Conservation (phyloP, 2,329 filamentous ascomycete species). For the Nectriaceae sp. region DNA sequence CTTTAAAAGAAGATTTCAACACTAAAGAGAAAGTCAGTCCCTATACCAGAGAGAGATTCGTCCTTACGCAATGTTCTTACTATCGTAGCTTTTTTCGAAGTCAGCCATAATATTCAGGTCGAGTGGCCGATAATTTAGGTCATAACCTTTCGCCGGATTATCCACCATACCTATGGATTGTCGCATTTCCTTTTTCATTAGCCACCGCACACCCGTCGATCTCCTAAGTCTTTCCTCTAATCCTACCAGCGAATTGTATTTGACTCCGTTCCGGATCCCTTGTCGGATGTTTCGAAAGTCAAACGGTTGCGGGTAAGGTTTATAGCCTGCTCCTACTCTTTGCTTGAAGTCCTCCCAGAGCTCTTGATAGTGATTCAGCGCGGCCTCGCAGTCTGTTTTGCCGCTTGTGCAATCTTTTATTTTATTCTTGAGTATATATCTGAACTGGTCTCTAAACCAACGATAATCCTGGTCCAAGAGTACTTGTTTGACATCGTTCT, state of each 20-base stretch:
- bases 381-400: neutral
- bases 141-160: no score
- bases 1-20: neutral
- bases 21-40: neutral
- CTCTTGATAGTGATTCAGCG: no score
- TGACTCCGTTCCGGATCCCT: no score
- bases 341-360: no score
- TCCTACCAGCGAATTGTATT: no score
- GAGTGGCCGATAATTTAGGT: neutral
- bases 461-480: neutral
- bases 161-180: no score
- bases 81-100: neutral
- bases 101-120: neutral
- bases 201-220: no score
- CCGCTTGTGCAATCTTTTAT: neutral
- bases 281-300: no score
- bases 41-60: neutral
- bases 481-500: neutral
- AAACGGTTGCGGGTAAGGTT: no score
- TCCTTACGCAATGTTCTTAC: neutral
- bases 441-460: neutral
- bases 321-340: no score
- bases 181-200: no score
- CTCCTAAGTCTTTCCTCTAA: no score
- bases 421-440: neutral